phyloP scores from a whole-genome alignment of 495 filamentous ascomycete species.

The Tuber indicum region DNA sequence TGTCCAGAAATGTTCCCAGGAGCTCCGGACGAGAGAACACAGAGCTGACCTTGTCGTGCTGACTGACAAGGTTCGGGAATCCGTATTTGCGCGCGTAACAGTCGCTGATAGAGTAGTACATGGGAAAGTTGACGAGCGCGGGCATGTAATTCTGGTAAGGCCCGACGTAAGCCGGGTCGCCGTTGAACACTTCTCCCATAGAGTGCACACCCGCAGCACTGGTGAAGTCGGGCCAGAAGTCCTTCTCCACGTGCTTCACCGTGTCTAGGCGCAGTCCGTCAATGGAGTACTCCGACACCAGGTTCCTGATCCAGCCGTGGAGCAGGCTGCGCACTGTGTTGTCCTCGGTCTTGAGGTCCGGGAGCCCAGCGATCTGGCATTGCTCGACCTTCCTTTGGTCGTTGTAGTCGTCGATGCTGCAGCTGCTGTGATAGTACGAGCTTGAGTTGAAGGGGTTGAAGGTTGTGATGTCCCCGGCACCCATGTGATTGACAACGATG shows the following conservation, averaged over 20 bases:
- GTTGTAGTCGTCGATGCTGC: conserved; percentile 57
- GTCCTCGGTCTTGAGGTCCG: conserved; percentile 64
- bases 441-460: conserved; percentile 61
- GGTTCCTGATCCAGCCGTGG: conserved; percentile 58
- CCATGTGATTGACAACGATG: conserved; percentile 74
- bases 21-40: conserved; percentile 43
- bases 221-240: conserved; percentile 62
- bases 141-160: conserved; percentile 59
- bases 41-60: conserved; percentile 34
- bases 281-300: conserved; percentile 65
- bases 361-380: conserved; percentile 47
- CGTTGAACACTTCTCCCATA: conserved; percentile 62
- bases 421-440: conserved; percentile 62
- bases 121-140: conserved; percentile 65
- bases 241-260: conserved; percentile 62
- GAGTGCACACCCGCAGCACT: conserved; percentile 63
- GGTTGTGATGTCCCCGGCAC: conserved; percentile 55
- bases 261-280: conserved; percentile 76
- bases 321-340: conserved; percentile 53
- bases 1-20: conserved; percentile 69
- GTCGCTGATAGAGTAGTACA: conserved; percentile 58
- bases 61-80: conserved; percentile 54
- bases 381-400: conserved; percentile 45
- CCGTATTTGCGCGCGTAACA: conserved; percentile 57
- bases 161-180: conserved; percentile 56